phyloP scores from a whole-genome alignment of 192 early-diverging fungal genomes.

The Coemansia sp. region DNA sequence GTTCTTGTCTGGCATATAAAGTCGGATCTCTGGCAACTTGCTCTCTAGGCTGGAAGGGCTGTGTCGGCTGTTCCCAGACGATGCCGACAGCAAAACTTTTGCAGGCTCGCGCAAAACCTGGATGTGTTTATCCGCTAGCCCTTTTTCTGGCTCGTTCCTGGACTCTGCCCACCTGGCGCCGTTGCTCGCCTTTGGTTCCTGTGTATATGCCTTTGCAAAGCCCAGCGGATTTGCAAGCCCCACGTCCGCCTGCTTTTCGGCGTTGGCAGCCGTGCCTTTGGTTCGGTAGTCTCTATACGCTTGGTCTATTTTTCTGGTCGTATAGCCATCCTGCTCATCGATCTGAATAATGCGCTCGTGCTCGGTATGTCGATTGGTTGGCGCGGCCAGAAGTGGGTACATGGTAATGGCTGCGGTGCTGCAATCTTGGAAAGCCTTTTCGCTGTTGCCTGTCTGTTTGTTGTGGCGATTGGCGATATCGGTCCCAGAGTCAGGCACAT shows the following conservation, averaged over 20 bases:
- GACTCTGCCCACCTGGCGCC: not conserved
- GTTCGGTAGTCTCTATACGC: constrained; percentile 7
- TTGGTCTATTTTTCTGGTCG: not conserved
- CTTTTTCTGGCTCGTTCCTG: not conserved
- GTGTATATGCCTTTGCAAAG: not conserved
- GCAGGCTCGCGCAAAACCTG: not conserved
- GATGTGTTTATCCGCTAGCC: not conserved
- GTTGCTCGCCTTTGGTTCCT: not conserved
- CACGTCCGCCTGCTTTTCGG: not conserved
- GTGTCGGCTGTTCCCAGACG: not conserved
- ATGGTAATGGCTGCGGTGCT: not conserved
- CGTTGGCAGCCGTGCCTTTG: not conserved
- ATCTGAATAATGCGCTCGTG: not conserved
- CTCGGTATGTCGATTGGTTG: not conserved
- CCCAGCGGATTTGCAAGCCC: not conserved
- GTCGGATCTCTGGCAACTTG: not conserved
- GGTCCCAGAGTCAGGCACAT: constrained; percentile 39
- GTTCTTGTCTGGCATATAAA: not conserved
- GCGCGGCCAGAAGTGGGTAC: not conserved
- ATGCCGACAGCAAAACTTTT: not conserved
- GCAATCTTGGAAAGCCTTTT: not conserved
- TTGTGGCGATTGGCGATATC: constrained; percentile 22
- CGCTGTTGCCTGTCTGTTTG: not conserved
- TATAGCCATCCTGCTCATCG: not conserved
- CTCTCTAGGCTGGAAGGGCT: not conserved